A percentile compares a stretch with the other conserved stretches of the same genome.
These are phyloP conservation scores for Spinacia oleracea DNA, from an alignment of 179 eudicot genomes.

Conservation along the genomic window DNA sequence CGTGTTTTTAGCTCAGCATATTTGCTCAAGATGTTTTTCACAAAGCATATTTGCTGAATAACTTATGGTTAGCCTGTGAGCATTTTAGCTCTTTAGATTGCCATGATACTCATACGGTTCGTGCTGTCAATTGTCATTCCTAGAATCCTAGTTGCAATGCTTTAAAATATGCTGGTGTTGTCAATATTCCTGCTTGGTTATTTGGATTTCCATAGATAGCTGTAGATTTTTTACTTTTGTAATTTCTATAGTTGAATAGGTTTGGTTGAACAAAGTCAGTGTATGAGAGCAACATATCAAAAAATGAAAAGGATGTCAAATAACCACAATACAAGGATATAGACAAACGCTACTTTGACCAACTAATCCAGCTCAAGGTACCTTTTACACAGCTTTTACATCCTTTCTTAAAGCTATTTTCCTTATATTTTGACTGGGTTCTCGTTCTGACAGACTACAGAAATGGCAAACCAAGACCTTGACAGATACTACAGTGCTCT, in stretches of 20 bases:
- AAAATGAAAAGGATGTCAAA: slow-evolving; percentile 78
- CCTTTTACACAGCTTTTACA: slow-evolving; percentile 1
- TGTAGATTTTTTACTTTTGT: slow-evolving; percentile 14
- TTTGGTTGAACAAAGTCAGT: slow-evolving; percentile 79
- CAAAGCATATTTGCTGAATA: too few species aligned
- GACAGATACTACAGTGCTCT: slow-evolving; percentile 95
- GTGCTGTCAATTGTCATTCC: too few species aligned
- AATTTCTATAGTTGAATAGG: slow-evolving; percentile 62
- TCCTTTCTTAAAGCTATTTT: slow-evolving; percentile 1
- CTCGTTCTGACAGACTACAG: slow-evolving; percentile 68
- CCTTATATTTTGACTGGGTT: slow-evolving; percentile 15
- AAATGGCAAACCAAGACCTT: slow-evolving; percentile 98
- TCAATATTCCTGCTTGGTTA: neutral
- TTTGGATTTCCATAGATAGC: too few species aligned
- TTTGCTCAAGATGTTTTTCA: too few species aligned
- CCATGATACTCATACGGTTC: too few species aligned
- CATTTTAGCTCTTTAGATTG: too few species aligned
- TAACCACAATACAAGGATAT: slow-evolving; percentile 93
- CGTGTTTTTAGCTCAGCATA: too few species aligned
- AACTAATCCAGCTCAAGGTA: slow-evolving; percentile 92
- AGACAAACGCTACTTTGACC: slow-evolving; percentile 92
- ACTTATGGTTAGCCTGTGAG: too few species aligned
- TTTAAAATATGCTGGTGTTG: too few species aligned
- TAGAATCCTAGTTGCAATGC: too few species aligned
- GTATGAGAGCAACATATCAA: slow-evolving; percentile 78